These are phyloP conservation scores for Leccinum griseonigrum DNA, from an alignment of 1,284 basidiomycete species.

Conservation along the genomic window DNA sequence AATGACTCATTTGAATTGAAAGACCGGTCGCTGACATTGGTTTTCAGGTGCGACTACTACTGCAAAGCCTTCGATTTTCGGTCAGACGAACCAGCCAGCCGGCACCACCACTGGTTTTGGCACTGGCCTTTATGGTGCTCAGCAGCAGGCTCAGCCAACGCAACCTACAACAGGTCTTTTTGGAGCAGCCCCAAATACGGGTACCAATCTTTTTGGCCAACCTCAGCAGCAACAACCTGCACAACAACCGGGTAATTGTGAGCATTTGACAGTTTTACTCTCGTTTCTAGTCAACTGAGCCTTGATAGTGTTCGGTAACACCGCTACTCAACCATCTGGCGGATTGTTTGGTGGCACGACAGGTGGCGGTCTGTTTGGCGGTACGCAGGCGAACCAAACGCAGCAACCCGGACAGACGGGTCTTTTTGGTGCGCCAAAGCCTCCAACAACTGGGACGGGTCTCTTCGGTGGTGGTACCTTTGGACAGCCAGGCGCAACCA, in stretches of 20 bases:
- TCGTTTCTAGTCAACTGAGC: slow-evolving; percentile 3
- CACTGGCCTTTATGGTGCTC: slow-evolving; percentile 26
- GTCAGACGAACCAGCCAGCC: slow-evolving; percentile 33
- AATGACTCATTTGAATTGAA: background rate
- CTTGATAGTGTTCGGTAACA: slow-evolving; percentile 26
- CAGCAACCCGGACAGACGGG: slow-evolving; percentile 35
- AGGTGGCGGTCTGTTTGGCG: slow-evolving; percentile 48
- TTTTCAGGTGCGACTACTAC: slow-evolving; percentile 28
- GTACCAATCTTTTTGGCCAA: slow-evolving; percentile 41
- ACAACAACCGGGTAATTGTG: slow-evolving; percentile 35
- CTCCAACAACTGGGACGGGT: slow-evolving; percentile 30
- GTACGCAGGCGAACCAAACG: slow-evolving; percentile 32
- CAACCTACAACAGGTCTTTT: slow-evolving; percentile 39
- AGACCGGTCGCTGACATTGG: slow-evolving; percentile 4
- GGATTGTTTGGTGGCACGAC: slow-evolving; percentile 35
- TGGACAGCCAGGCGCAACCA: slow-evolving; percentile 34
- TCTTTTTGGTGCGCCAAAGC: slow-evolving; percentile 36
- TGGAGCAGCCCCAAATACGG: slow-evolving; percentile 25
- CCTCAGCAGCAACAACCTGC: slow-evolving; percentile 32
- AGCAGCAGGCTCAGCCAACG: slow-evolving; percentile 31
- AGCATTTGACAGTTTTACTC: slow-evolving; percentile 11
- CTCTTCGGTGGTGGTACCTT: slow-evolving; percentile 32
- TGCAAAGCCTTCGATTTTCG: slow-evolving; percentile 47
- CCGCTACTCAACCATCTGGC: slow-evolving; percentile 24
- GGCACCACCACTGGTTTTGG: slow-evolving; percentile 28